These are phyloP conservation scores for Sporobolomyces pararoseus DNA, from an alignment of 768 basidiomycete species.

Conservation along the genomic window DNA sequence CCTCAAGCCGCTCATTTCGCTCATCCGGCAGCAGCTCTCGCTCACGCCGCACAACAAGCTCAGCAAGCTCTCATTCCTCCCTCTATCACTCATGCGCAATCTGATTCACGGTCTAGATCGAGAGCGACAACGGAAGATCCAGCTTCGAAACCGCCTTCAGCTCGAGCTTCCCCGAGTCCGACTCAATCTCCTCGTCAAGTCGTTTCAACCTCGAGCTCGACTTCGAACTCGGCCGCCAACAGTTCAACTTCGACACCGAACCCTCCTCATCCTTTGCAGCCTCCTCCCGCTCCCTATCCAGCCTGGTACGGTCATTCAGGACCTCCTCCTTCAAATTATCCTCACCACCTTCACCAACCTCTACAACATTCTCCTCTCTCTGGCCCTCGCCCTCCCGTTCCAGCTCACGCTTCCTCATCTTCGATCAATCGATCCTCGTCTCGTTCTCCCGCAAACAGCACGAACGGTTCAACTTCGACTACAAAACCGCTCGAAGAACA, in stretches of 20 bases:
- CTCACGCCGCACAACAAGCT: conserved; percentile 23
- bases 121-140: conserved; percentile 14
- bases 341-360: conserved; percentile 28
- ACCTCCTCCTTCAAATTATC: conserved; percentile 23
- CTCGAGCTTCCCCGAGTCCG: neutral
- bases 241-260: neutral
- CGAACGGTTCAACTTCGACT: neutral
- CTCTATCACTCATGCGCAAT: conserved; percentile 35
- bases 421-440: conserved; percentile 15
- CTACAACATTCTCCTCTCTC: conserved; percentile 35
- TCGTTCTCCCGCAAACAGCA: conserved; percentile 16
- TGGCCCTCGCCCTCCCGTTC: neutral
- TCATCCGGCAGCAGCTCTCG: conserved; percentile 30
- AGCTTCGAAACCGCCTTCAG: conserved; percentile 12
- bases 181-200: conserved; percentile 1
- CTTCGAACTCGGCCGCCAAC: neutral
- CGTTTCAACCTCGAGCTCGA: conserved; percentile 11
- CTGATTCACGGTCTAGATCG: conserved; percentile 37
- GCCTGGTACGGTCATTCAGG: conserved; percentile 32
- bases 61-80: conserved; percentile 13
- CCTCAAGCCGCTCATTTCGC: neutral
- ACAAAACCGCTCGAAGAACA: neutral
- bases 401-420: neutral
- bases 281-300: neutral
- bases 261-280: neutral